Conservation (phyloP, 345 rosid genomes). For the Gossypium australe region DNA sequence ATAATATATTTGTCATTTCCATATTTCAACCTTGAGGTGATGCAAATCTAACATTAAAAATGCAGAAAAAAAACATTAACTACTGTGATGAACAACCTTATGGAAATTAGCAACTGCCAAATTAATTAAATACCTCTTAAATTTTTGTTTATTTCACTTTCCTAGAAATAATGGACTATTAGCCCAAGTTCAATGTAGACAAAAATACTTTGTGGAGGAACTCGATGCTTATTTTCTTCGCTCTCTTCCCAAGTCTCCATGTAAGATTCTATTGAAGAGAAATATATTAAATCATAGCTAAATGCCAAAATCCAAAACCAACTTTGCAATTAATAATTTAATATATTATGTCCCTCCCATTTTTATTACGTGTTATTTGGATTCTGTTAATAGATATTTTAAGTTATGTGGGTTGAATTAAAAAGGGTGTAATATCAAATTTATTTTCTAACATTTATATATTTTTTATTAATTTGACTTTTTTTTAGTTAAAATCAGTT, state of each 20-base stretch:
- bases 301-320: neutral
- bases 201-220: neutral
- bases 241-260: neutral
- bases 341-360: too few relatives aligned
- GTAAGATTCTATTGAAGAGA: neutral
- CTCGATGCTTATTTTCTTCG: too few relatives aligned
- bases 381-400: too few relatives aligned
- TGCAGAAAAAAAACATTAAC: neutral
- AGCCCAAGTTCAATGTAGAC: neutral
- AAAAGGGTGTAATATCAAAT: too few relatives aligned
- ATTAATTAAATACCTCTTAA: neutral
- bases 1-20: neutral
- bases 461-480: too few relatives aligned
- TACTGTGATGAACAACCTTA: neutral
- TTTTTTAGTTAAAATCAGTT: too few relatives aligned
- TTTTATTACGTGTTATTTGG: too few relatives aligned
- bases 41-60: neutral
- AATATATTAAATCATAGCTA: neutral
- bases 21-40: slow-evolving; percentile 3
- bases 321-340: neutral
- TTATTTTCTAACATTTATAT: too few relatives aligned
- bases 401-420: too few relatives aligned
- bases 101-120: neutral
- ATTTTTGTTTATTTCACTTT: neutral
- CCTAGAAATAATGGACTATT: neutral